Conservation (phyloP, 306 rosid genomes). For the Cicer cuneatum region DNA sequence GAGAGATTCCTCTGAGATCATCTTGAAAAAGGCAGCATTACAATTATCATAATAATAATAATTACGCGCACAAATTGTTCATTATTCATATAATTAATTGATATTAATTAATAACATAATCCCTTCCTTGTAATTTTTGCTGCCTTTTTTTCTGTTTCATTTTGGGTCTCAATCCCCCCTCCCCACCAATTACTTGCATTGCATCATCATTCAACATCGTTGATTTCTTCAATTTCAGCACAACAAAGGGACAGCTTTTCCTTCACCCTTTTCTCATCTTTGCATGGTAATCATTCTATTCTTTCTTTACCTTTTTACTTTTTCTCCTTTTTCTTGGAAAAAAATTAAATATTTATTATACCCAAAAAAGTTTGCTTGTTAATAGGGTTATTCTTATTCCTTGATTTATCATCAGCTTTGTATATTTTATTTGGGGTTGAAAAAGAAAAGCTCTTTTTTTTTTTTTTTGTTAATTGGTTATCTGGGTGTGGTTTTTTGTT, state of each 20-base stretch:
- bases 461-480: slow-evolving; percentile 34
- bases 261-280: slow-evolving; percentile 39
- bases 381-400: slow-evolving; percentile 68
- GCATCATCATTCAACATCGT: slow-evolving; percentile 34
- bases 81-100: not conserved
- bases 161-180: slow-evolving; percentile 48
- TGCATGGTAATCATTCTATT: slow-evolving; percentile 53
- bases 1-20: slow-evolving; percentile 84
- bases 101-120: not conserved
- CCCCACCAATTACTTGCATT: slow-evolving; percentile 40
- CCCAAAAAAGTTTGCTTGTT: slow-evolving; percentile 58
- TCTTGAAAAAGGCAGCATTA: slow-evolving; percentile 72
- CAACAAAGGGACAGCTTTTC: slow-evolving; percentile 41
- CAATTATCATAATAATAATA: not conserved
- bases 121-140: slow-evolving; percentile 55
- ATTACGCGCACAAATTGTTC: not conserved
- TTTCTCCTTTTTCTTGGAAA: not conserved
- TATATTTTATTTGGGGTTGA: not conserved
- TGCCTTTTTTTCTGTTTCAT: slow-evolving; percentile 66
- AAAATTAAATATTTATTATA: not conserved
- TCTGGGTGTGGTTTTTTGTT: slow-evolving; percentile 34
- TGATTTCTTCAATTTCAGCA: slow-evolving; percentile 35
- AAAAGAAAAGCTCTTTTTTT: not conserved
- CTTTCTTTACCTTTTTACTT: slow-evolving; percentile 21
- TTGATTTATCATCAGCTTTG: slow-evolving; percentile 23